Percentiles rank a stretch among this genome's conserved stretches.
Evolutionary conservation across 225 moss, liverwort and hornwort species (phyloP).

Genomic region (Bryum argenteum): DNA sequence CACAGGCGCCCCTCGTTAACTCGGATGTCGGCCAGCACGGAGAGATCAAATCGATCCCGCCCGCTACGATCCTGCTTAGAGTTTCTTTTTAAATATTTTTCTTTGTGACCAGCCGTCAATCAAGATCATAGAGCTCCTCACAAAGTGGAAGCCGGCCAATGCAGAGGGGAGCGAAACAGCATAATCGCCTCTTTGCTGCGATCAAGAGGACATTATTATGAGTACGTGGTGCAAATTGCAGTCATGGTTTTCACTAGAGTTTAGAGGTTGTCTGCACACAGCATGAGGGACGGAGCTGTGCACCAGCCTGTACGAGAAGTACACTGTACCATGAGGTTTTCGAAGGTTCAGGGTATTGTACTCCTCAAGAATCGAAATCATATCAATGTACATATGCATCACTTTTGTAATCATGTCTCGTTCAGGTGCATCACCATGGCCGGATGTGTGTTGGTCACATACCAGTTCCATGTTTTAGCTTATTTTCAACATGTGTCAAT

Average conservation of each 20-base stretch:
- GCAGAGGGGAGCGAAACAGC: constrained; percentile 1
- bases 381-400: constrained; percentile 9
- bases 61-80: background rate
- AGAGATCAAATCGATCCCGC: background rate
- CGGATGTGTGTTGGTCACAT: background rate
- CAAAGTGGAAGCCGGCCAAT: constrained; percentile 25
- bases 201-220: background rate
- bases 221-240: background rate
- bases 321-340: constrained; percentile 37
- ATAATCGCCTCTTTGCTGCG: constrained; percentile 15
- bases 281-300: constrained; percentile 26
- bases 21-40: constrained; percentile 26
- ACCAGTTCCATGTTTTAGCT: background rate
- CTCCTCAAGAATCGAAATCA: background rate
- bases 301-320: constrained; percentile 12
- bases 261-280: background rate
- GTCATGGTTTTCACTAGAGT: constrained; percentile 2
- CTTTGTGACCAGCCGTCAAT: background rate
- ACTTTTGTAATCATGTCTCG: background rate
- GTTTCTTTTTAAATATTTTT: background rate
- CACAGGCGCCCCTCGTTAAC: constrained; percentile 18
- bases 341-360: constrained; percentile 8
- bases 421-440: background rate
- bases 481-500: background rate
- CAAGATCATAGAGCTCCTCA: constrained; percentile 15